These are phyloP conservation scores for Apiospora koreana DNA, from an alignment of 2,329 filamentous ascomycete species.

Conservation along the genomic window DNA sequence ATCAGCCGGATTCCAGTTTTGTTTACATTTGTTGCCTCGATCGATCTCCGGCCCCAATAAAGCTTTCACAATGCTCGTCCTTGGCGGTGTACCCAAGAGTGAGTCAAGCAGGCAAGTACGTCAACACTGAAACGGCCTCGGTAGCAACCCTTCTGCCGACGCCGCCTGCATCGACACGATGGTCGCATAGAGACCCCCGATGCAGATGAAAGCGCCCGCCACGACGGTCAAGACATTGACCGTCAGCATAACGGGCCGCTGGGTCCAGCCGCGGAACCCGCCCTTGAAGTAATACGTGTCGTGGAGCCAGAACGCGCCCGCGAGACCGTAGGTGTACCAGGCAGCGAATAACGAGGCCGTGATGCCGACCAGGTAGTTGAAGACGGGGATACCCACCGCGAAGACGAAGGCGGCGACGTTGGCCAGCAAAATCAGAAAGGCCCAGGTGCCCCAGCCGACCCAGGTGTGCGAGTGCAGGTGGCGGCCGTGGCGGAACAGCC, in stretches of 20 bases:
- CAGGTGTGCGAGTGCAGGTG: constrained; percentile 50
- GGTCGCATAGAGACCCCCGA: constrained; percentile 51
- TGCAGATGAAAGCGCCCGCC: constrained; percentile 48
- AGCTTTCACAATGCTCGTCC: background rate
- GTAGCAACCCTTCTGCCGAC: constrained; percentile 26
- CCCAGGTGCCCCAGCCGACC: constrained; percentile 49
- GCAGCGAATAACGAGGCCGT: constrained; percentile 51
- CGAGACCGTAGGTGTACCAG: constrained; percentile 56
- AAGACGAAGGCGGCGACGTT: constrained; percentile 46
- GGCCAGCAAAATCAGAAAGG: constrained; percentile 43
- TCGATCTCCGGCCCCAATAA: background rate
- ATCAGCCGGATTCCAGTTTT: background rate
- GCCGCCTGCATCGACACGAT: constrained; percentile 34
- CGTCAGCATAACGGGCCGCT: constrained; percentile 38
- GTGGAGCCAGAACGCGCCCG: constrained; percentile 54
- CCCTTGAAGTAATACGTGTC: constrained; percentile 46
- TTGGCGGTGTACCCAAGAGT: background rate
- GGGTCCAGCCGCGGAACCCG: constrained; percentile 38
- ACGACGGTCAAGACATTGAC: constrained; percentile 43
- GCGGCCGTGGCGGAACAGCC: constrained; percentile 45
- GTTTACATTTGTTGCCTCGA: background rate
- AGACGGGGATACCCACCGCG: constrained; percentile 52
- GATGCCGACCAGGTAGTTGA: constrained; percentile 55
- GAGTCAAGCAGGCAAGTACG: background rate
- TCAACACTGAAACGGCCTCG: constrained; percentile 29